Percentiles rank a stretch among this genome's conserved stretches.
Evolutionary conservation across 768 basidiomycete species (phyloP).

Genomic region (Tulasnella calospora): DNA sequence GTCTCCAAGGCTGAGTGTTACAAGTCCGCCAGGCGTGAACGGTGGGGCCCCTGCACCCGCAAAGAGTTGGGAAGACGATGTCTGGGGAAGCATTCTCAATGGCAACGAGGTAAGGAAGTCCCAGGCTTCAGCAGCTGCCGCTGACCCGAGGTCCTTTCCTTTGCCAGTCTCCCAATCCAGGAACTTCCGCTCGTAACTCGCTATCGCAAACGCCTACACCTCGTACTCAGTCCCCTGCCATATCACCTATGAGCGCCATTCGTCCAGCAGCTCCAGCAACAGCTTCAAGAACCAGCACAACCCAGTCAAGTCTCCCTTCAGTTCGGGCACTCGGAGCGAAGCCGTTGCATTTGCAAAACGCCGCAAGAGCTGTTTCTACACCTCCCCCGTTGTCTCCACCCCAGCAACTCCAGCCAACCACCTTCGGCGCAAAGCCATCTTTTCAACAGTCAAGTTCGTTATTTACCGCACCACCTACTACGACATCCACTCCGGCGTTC

Average conservation of each 20-base stretch:
- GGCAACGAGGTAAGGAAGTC: slow-evolving; percentile 36
- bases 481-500: slow-evolving; percentile 17
- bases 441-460: not conserved
- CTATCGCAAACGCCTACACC: slow-evolving; percentile 6
- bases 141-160: slow-evolving; percentile 27
- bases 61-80: slow-evolving; percentile 70
- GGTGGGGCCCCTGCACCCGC: slow-evolving; percentile 41
- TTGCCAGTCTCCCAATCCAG: slow-evolving; percentile 33
- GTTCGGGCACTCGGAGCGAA: slow-evolving; percentile 17
- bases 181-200: not conserved
- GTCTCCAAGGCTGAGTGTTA: slow-evolving; percentile 33
- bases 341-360: not conserved
- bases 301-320: slow-evolving; percentile 11
- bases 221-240: slow-evolving; percentile 26
- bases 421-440: not conserved
- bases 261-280: not conserved
- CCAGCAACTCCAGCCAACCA: slow-evolving; percentile 21
- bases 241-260: not conserved
- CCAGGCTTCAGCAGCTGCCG: not conserved
- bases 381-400: slow-evolving; percentile 19
- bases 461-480: slow-evolving; percentile 26
- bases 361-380: slow-evolving; percentile 36
- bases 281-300: not conserved
- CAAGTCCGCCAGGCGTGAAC: slow-evolving; percentile 22
- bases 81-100: slow-evolving; percentile 74